These are phyloP conservation scores for Alloascoidea hylecoeti DNA, from an alignment of 805 yeast genomes.

Conservation along the genomic window DNA sequence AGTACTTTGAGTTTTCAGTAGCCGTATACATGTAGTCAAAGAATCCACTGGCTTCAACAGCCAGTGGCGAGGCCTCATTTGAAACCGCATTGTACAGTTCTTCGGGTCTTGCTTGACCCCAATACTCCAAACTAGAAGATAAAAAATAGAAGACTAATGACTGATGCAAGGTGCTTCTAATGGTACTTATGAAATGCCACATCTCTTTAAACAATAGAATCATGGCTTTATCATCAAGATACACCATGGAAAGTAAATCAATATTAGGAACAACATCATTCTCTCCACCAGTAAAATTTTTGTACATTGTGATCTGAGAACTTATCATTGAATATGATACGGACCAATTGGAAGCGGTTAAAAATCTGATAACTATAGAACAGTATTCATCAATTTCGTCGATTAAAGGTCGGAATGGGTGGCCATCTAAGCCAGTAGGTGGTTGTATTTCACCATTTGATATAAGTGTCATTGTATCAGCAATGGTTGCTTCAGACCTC, in stretches of 20 bases:
- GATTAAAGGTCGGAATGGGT: no score
- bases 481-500: no score
- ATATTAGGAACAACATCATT: slow-evolving; percentile 24
- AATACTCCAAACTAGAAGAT: slow-evolving; percentile 27
- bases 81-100: slow-evolving; percentile 17
- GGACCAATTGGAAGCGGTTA: no score
- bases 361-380: no score
- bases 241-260: slow-evolving; percentile 30
- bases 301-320: no score
- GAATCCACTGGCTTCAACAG: slow-evolving; percentile 6
- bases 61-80: slow-evolving; percentile 3
- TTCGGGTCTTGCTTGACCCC: slow-evolving; percentile 34
- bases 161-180: slow-evolving; percentile 30
- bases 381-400: no score
- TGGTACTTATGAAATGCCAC: slow-evolving; percentile 19
- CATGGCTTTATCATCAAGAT: slow-evolving; percentile 23
- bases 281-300: slow-evolving; percentile 20
- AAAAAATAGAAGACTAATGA: slow-evolving; percentile 29
- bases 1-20: slow-evolving; percentile 2
- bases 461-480: no score
- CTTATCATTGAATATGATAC: no score
- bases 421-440: no score
- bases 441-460: no score
- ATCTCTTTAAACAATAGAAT: slow-evolving; percentile 24
- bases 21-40: slow-evolving; percentile 6